A percentile compares a stretch with the other conserved stretches of the same genome.
These are phyloP conservation scores for Fusarium globosum DNA, from an alignment of 2,329 filamentous ascomycete species.

Conservation along the genomic window DNA sequence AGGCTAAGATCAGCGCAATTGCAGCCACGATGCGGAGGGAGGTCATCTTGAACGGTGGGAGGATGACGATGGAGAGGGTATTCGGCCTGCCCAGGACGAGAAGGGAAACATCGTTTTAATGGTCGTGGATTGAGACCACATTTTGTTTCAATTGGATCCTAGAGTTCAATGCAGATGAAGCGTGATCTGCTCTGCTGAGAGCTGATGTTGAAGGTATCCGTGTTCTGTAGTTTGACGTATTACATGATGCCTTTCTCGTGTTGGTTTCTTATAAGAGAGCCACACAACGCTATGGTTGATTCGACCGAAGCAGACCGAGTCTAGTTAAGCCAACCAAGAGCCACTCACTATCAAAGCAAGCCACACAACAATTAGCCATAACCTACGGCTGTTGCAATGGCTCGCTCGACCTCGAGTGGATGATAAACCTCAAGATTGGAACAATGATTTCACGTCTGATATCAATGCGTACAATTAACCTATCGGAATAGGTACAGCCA, in stretches of 20 bases:
- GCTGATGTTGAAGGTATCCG: background rate
- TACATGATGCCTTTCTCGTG: background rate
- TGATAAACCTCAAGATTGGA: background rate
- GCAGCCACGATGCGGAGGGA: conserved; percentile 17
- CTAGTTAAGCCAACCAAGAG: background rate
- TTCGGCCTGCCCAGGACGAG: background rate
- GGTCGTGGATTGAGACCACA: background rate
- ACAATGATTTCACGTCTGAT: background rate
- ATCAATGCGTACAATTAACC: background rate
- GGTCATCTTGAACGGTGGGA: conserved; percentile 20
- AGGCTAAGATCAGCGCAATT: conserved; percentile 9
- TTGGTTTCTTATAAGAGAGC: background rate
- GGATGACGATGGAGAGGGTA: background rate
- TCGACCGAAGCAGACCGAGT: background rate
- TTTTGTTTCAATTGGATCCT: background rate
- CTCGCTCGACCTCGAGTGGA: background rate
- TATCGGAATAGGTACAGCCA: background rate
- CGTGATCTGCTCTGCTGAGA: background rate
- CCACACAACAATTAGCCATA: background rate
- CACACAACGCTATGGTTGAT: background rate
- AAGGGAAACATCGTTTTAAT: background rate
- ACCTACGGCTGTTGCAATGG: background rate
- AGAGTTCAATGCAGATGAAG: background rate
- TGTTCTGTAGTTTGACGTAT: background rate
- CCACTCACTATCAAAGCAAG: background rate